A percentile compares a stretch with the other conserved stretches of the same genome.
These are phyloP conservation scores for Teunomyces pallodes DNA, from an alignment of 805 yeast species.

Conservation along the genomic window DNA sequence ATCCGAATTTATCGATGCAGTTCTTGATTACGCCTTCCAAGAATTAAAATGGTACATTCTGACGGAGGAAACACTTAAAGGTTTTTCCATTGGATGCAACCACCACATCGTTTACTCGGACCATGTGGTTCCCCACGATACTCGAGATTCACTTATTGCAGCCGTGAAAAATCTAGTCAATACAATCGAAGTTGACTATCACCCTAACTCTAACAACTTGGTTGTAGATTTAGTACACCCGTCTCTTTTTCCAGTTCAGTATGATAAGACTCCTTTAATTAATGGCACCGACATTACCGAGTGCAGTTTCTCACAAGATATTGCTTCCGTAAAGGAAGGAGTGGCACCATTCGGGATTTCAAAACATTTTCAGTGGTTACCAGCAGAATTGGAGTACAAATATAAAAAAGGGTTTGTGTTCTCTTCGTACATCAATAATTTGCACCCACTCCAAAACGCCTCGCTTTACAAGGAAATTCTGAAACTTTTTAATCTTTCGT, in stretches of 20 bases:
- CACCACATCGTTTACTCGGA: no score
- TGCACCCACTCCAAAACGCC: conserved; percentile 28
- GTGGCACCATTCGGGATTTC: background rate
- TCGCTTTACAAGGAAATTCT: conserved; percentile 29
- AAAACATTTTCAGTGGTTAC: conserved; percentile 13
- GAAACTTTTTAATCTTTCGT: conserved; percentile 22
- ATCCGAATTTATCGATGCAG: no score
- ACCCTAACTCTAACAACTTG: background rate
- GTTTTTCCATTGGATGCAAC: no score
- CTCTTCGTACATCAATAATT: conserved; percentile 39
- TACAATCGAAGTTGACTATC: background rate
- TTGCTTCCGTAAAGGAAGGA: conserved; percentile 7
- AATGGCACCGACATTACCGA: background rate
- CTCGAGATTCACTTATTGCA: no score
- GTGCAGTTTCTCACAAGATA: background rate
- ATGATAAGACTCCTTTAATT: background rate
- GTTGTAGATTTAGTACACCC: background rate
- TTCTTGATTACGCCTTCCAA: no score
- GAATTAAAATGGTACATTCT: no score
- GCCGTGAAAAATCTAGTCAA: no score
- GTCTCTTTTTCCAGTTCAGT: background rate
- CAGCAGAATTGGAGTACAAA: conserved; percentile 7
- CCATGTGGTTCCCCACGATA: no score
- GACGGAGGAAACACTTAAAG: no score
- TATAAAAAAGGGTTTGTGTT: conserved; percentile 15